phyloP scores from a whole-genome alignment of 2,329 filamentous ascomycete species.

The Monilinia fructicola region DNA sequence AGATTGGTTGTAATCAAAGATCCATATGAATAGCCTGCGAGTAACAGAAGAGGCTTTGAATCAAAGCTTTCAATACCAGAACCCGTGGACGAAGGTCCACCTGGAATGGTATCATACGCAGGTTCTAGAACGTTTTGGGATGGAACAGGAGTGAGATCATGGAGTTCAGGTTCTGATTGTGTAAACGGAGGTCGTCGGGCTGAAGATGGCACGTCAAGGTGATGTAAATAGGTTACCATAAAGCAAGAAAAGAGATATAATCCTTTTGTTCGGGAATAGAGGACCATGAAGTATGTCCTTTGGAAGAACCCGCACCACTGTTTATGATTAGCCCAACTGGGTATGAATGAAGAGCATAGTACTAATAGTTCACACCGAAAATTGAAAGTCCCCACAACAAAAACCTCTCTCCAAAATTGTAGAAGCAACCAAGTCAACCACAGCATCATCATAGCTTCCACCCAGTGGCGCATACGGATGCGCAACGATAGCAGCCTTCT shows the following conservation, averaged over 20 bases:
- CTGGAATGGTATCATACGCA: slow-evolving; percentile 15
- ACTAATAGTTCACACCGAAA: slow-evolving; percentile 63
- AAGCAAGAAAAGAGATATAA: slow-evolving; percentile 81
- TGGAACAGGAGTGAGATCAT: slow-evolving; percentile 34
- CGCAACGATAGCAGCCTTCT: slow-evolving; percentile 66
- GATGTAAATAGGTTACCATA: slow-evolving; percentile 69
- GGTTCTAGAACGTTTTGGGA: slow-evolving; percentile 31
- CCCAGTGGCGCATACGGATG: slow-evolving; percentile 91
- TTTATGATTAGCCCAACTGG: slow-evolving; percentile 25
- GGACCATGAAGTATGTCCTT: slow-evolving; percentile 83
- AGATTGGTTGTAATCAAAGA: slow-evolving; percentile 76
- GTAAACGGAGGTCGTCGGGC: slow-evolving; percentile 24
- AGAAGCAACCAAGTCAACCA: slow-evolving; percentile 65
- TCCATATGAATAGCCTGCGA: slow-evolving; percentile 89
- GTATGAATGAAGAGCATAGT: not conserved
- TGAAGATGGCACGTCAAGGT: slow-evolving; percentile 34
- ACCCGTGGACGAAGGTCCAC: not conserved
- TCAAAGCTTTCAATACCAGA: not conserved
- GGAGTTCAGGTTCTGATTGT: slow-evolving; percentile 29
- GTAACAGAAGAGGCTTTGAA: slow-evolving; percentile 48
- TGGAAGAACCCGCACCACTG: slow-evolving; percentile 74
- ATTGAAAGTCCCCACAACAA: slow-evolving; percentile 84
- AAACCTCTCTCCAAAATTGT: slow-evolving; percentile 65
- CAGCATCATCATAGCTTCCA: slow-evolving; percentile 77
- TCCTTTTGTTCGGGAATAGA: slow-evolving; percentile 77